Conservation (phyloP, 768 basidiomycete species). For the Tylopilus intermedius region DNA sequence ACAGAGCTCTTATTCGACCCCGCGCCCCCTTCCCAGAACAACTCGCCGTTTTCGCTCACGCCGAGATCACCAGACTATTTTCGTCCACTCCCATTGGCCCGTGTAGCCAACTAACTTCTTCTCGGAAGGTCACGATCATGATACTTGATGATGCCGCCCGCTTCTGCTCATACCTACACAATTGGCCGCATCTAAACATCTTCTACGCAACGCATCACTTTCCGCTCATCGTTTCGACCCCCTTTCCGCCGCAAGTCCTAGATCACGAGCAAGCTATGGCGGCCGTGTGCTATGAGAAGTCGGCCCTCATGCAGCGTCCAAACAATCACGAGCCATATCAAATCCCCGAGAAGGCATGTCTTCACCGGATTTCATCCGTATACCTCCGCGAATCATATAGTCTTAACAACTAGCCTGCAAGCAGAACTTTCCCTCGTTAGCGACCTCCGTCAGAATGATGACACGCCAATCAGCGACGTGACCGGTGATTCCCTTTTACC, state of each 20-base stretch:
- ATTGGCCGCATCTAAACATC: background rate
- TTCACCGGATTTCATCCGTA: background rate
- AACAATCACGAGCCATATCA: slow-evolving; percentile 15
- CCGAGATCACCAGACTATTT: slow-evolving; percentile 16
- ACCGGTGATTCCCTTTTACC: background rate
- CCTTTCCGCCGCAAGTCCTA: background rate
- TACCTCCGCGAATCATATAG: background rate
- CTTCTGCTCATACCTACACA: too few relatives aligned
- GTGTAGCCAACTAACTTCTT: background rate
- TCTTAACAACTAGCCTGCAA: too few relatives aligned
- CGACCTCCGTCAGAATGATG: slow-evolving; percentile 17
- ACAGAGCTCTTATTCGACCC: slow-evolving; percentile 4
- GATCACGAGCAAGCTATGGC: slow-evolving; percentile 2
- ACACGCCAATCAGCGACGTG: too few relatives aligned
- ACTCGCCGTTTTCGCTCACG: slow-evolving; percentile 11
- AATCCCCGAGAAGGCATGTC: slow-evolving; percentile 3
- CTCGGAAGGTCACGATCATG: background rate
- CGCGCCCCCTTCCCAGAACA: slow-evolving; percentile 6
- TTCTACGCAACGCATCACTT: background rate
- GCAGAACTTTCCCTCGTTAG: background rate
- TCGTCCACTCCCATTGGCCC: slow-evolving; percentile 8
- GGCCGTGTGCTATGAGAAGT: background rate
- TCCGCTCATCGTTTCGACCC: background rate
- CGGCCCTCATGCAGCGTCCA: background rate
- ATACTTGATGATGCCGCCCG: too few relatives aligned